phyloP scores from a whole-genome alignment of 2,329 filamentous ascomycete genomes.

The Aspergillus sp. region DNA sequence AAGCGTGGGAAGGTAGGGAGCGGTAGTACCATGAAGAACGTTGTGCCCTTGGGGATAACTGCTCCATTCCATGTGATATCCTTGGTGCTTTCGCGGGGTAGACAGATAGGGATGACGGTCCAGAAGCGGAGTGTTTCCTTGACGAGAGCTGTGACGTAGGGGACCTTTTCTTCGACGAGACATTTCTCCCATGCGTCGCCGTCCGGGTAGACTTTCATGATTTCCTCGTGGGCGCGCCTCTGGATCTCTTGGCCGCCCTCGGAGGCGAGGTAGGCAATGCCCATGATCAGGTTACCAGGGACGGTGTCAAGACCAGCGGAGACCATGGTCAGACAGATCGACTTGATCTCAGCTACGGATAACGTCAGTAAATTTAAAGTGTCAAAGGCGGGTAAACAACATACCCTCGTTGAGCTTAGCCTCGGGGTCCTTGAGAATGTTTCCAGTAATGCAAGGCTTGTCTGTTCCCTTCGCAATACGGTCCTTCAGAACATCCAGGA shows the following conservation, averaged over 20 bases:
- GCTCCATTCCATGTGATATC: constrained; percentile 69
- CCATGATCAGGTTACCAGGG: constrained; percentile 76
- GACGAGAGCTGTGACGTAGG: constrained; percentile 74
- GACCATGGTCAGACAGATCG: constrained; percentile 79
- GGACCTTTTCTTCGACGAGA: constrained; percentile 70
- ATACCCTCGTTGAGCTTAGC: constrained; percentile 67
- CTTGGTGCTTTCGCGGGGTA: constrained; percentile 71
- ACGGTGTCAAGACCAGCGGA: constrained; percentile 80
- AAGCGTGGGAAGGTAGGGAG: neutral
- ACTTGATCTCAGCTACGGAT: constrained; percentile 68
- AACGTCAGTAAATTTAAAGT: constrained; percentile 30
- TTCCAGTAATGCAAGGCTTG: constrained; percentile 67
- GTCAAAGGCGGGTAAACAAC: constrained; percentile 2
- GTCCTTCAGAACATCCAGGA: constrained; percentile 62
- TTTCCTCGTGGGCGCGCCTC: constrained; percentile 66
- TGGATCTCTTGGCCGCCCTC: constrained; percentile 69
- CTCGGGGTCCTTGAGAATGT: constrained; percentile 69
- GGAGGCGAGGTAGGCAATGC: constrained; percentile 72
- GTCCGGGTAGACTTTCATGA: constrained; percentile 68
- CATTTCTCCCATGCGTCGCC: constrained; percentile 76
- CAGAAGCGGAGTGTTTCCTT: constrained; percentile 78
- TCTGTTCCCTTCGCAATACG: constrained; percentile 63
- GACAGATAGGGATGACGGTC: constrained; percentile 75
- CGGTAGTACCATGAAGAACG: constrained; percentile 68
- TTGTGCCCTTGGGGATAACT: constrained; percentile 71